phyloP scores from a whole-genome alignment of 805 yeast genomes.

The Yarrowia divulgata region DNA sequence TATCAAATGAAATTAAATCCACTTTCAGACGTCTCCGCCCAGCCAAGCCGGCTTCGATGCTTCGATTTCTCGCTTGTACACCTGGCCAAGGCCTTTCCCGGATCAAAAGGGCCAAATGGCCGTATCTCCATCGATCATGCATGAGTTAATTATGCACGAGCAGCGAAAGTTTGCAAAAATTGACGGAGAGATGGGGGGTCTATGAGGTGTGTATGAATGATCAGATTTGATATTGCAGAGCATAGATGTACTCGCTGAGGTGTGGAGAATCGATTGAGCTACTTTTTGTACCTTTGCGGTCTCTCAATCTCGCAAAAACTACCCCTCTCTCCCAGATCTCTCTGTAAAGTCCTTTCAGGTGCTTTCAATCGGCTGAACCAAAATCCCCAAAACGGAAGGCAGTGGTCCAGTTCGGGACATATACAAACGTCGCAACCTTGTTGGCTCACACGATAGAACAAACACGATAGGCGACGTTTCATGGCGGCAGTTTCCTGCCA shows the following conservation, averaged over 20 bases:
- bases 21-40: not conserved
- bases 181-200: not conserved
- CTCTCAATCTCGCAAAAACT: too few relatives aligned
- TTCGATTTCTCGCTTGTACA: slow-evolving; percentile 1
- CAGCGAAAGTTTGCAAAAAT: not conserved
- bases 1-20: too few relatives aligned
- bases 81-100: slow-evolving; percentile 26
- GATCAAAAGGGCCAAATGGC: slow-evolving; percentile 18
- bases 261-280: too few relatives aligned
- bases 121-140: slow-evolving; percentile 36
- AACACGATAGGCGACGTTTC: not conserved
- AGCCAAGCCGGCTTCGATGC: not conserved
- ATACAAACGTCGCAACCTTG: not conserved
- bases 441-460: slow-evolving; percentile 6
- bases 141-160: slow-evolving; percentile 32
- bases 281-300: too few relatives aligned
- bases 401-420: slow-evolving; percentile 3
- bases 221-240: too few relatives aligned
- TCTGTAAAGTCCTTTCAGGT: too few relatives aligned
- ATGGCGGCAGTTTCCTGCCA: slow-evolving; percentile 19
- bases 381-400: slow-evolving; percentile 3
- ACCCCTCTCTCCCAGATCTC: too few relatives aligned
- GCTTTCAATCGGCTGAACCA: not conserved
- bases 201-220: too few relatives aligned
- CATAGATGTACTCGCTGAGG: too few relatives aligned